Percentiles rank a stretch among this genome's conserved stretches.
phyloP scores from a whole-genome alignment of 805 yeast genomes.

The Ogataea ganodermae region DNA sequence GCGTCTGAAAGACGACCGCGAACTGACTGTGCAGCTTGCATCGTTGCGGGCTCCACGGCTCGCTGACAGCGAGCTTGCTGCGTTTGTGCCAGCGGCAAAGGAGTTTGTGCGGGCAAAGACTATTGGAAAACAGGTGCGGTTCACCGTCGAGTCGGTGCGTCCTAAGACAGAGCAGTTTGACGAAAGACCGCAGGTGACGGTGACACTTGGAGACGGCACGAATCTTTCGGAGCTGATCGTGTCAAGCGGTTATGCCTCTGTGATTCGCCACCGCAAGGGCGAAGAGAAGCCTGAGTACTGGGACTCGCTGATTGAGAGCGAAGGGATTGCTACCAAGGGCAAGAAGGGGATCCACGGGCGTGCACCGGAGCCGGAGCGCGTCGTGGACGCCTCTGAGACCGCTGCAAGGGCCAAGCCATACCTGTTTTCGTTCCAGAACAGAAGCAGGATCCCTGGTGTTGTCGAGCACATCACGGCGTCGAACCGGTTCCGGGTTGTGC shows the following conservation, averaged over 20 bases:
- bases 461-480: constrained; percentile 74
- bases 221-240: constrained; percentile 67
- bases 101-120: constrained; percentile 70
- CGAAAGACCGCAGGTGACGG: constrained; percentile 64
- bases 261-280: constrained; percentile 73
- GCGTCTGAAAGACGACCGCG: constrained; percentile 51
- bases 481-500: constrained; percentile 62
- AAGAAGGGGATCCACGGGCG: constrained; percentile 67
- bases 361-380: constrained; percentile 57
- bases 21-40: constrained; percentile 70
- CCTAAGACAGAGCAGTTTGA: constrained; percentile 61
- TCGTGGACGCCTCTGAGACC: constrained; percentile 80
- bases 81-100: constrained; percentile 63
- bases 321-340: constrained; percentile 54
- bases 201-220: constrained; percentile 49
- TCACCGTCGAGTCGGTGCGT: constrained; percentile 65
- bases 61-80: constrained; percentile 55
- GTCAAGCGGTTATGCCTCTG: constrained; percentile 71
- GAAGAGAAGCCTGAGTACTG: constrained; percentile 71
- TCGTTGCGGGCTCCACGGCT: constrained; percentile 76
- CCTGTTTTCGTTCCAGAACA: constrained; percentile 66
- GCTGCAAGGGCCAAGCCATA: constrained; percentile 72
- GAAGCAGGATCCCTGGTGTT: constrained; percentile 62
- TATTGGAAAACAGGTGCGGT: constrained; percentile 70
- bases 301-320: constrained; percentile 75